These are phyloP conservation scores for Neobulgaria alba DNA, from an alignment of 2,329 filamentous ascomycete genomes.

Conservation along the genomic window DNA sequence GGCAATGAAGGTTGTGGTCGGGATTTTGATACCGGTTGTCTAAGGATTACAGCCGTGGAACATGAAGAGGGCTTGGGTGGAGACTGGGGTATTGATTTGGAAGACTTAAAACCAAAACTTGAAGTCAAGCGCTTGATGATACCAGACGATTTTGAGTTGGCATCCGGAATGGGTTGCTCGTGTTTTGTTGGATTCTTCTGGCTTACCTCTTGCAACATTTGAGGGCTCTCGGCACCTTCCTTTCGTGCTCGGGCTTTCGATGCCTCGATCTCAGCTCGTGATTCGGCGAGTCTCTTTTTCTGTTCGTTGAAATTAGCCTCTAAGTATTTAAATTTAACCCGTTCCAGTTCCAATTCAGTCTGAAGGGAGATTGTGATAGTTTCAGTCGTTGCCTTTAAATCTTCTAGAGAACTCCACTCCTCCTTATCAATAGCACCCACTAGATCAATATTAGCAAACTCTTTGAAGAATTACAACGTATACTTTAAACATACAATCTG, in stretches of 20 bases:
- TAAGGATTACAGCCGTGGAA: too few relatives aligned
- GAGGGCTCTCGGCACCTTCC: slow-evolving; percentile 2
- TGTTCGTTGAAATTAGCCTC: slow-evolving; percentile 46
- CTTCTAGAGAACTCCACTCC: slow-evolving; percentile 45
- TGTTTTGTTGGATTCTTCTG: neutral
- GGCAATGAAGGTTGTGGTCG: too few relatives aligned
- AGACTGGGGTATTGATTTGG: neutral
- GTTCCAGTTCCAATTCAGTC: slow-evolving; percentile 47
- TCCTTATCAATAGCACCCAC: slow-evolving; percentile 46
- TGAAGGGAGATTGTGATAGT: slow-evolving; percentile 50
- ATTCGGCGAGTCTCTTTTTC: slow-evolving; percentile 32
- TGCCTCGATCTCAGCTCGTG: slow-evolving; percentile 3
- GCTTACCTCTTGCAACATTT: slow-evolving; percentile 43
- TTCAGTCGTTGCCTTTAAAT: slow-evolving; percentile 50
- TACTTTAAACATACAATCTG: slow-evolving; percentile 38
- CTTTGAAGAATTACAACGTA: neutral
- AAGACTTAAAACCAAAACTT: neutral
- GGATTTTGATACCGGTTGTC: too few relatives aligned
- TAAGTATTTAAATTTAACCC: slow-evolving; percentile 41
- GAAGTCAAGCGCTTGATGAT: neutral
- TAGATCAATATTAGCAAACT: slow-evolving; percentile 26
- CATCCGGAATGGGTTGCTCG: too few relatives aligned
- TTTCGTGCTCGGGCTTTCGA: slow-evolving; percentile 35
- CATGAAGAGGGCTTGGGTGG: neutral
- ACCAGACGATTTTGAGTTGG: too few relatives aligned